Evolutionary conservation across 2,329 filamentous ascomycete species (phyloP).

Genomic region (Colletotrichum musae): DNA sequence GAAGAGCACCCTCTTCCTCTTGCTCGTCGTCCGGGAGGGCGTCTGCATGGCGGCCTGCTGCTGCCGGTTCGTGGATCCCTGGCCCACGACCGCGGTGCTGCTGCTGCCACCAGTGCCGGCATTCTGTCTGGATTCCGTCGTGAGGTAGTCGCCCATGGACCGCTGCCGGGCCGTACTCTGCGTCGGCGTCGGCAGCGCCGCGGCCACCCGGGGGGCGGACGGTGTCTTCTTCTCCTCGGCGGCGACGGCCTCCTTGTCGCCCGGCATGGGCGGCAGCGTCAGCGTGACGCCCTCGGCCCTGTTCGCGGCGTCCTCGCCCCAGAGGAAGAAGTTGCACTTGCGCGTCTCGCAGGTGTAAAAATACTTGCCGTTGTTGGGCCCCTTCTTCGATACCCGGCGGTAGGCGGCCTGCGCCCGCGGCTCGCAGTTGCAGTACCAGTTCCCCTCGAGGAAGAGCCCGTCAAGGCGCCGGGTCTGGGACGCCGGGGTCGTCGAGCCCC

Average conservation of each 20-base stretch:
- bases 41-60: constrained; percentile 33
- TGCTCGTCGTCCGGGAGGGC: constrained; percentile 41
- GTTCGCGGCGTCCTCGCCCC: constrained; percentile 55
- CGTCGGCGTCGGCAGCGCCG: constrained; percentile 42
- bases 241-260: background rate
- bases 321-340: constrained; percentile 61
- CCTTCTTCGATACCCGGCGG: constrained; percentile 55
- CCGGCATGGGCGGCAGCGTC: constrained; percentile 36
- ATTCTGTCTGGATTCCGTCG: constrained; percentile 2
- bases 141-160: constrained; percentile 32
- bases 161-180: constrained; percentile 38
- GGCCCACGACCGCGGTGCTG: background rate
- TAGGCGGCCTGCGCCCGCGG: constrained; percentile 55
- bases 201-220: background rate
- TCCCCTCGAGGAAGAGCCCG: constrained; percentile 51
- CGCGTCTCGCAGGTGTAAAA: constrained; percentile 59
- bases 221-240: background rate
- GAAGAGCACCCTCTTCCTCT: constrained; percentile 49
- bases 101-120: background rate
- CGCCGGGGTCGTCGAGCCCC: constrained; percentile 14
- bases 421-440: constrained; percentile 60
- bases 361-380: constrained; percentile 56
- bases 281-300: constrained; percentile 23
- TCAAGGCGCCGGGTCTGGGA: constrained; percentile 51
- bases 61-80: background rate